These are phyloP conservation scores for Mallotus japonicus DNA, from an alignment of 441 rosid genomes.

Conservation along the genomic window DNA sequence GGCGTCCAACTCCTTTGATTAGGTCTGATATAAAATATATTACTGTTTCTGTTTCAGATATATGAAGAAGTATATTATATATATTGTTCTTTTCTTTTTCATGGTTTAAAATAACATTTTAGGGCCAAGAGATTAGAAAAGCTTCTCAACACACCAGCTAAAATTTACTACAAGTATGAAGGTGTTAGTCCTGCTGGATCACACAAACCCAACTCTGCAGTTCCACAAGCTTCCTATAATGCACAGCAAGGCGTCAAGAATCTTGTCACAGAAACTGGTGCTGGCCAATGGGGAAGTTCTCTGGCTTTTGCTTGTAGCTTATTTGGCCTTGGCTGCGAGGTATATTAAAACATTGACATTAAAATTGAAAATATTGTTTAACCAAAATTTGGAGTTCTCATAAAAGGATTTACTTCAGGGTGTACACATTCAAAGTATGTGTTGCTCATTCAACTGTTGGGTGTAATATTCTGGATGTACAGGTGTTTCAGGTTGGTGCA, in stretches of 20 bases:
- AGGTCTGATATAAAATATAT: slow-evolving; percentile 38
- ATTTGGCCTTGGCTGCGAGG: slow-evolving; percentile 78
- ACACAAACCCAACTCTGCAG: slow-evolving; percentile 84
- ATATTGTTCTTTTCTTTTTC: neutral
- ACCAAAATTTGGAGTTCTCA: too few species aligned
- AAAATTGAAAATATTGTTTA: too few species aligned
- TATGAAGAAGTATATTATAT: slow-evolving; percentile 6
- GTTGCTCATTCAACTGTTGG: too few species aligned
- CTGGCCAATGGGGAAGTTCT: slow-evolving; percentile 98
- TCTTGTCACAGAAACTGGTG: slow-evolving; percentile 90
- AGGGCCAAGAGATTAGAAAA: slow-evolving; percentile 97
- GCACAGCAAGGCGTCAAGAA: slow-evolving; percentile 74
- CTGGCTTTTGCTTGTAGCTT: slow-evolving; percentile 90
- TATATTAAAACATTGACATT: slow-evolving; percentile 15
- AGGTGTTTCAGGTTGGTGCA: slow-evolving; percentile 98
- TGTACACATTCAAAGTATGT: too few species aligned
- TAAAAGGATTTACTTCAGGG: too few species aligned
- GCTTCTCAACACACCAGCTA: slow-evolving; percentile 80
- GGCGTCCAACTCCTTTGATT: slow-evolving; percentile 95
- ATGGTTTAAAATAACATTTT: slow-evolving; percentile 19
- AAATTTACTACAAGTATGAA: slow-evolving; percentile 89
- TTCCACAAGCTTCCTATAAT: slow-evolving; percentile 84
- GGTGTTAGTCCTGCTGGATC: slow-evolving; percentile 98
- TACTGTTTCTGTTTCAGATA: neutral
- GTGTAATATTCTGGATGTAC: neutral